Evolutionary conservation across 495 filamentous ascomycete species (phyloP).

Genomic region (Thermothielavioides terrestris): DNA sequence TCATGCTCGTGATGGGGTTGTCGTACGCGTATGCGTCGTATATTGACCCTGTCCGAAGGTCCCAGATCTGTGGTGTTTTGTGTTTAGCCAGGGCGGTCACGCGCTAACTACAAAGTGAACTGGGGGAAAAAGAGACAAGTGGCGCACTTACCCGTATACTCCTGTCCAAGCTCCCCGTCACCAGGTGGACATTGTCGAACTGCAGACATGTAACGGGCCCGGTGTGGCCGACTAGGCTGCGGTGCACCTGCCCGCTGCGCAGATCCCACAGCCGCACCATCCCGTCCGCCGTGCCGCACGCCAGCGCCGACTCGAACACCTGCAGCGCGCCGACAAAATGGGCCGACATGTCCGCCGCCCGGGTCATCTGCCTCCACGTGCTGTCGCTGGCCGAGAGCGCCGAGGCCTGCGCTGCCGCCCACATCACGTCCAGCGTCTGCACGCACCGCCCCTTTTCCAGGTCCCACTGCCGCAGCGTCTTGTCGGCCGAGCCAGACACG

Average conservation of each 20-base stretch:
- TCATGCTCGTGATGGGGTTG: slow-evolving; percentile 89
- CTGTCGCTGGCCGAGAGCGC: slow-evolving; percentile 49
- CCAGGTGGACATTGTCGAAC: slow-evolving; percentile 91
- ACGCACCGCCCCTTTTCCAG: slow-evolving; percentile 90
- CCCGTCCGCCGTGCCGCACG: slow-evolving; percentile 96
- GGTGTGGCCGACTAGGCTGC: slow-evolving; percentile 92
- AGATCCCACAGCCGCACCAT: slow-evolving; percentile 98
- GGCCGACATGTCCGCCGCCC: slow-evolving; percentile 52
- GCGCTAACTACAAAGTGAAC: slow-evolving; percentile 10
- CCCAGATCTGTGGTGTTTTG: slow-evolving; percentile 86
- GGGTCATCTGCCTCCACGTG: slow-evolving; percentile 47
- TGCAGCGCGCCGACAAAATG: slow-evolving; percentile 95
- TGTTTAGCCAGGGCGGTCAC: neutral
- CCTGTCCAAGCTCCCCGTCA: slow-evolving; percentile 88
- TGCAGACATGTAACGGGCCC: slow-evolving; percentile 91
- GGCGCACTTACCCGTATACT: slow-evolving; percentile 76
- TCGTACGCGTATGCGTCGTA: slow-evolving; percentile 96
- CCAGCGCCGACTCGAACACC: slow-evolving; percentile 92
- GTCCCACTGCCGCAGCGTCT: slow-evolving; percentile 97
- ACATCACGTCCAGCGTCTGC: slow-evolving; percentile 97
- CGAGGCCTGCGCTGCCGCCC: slow-evolving; percentile 90
- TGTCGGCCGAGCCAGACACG: slow-evolving; percentile 92
- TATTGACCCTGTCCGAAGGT: slow-evolving; percentile 92
- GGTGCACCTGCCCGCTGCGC: slow-evolving; percentile 88
- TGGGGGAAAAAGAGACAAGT: neutral